Conservation (phyloP, 2,329 filamentous ascomycete genomes). For the Elsinoe ampelina region DNA sequence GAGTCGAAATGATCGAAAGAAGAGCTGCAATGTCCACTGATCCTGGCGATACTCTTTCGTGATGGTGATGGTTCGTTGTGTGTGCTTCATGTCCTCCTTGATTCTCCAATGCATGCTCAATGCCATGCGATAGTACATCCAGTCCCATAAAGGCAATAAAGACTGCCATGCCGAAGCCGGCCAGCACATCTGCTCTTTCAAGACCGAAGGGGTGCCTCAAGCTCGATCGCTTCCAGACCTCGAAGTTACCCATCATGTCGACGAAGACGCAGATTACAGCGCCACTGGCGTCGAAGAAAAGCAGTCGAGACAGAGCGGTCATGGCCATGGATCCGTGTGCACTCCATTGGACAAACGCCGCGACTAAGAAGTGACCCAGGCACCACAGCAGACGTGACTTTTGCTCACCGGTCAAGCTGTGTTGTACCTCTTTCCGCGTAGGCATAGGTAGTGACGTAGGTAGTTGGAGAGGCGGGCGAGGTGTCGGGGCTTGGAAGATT, state of each 20-base stretch:
- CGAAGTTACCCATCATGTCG: constrained; percentile 91
- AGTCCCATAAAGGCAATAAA: constrained; percentile 96
- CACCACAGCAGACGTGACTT: constrained; percentile 80
- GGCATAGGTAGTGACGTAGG: constrained; percentile 88
- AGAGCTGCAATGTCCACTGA: constrained; percentile 72
- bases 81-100: constrained; percentile 64
- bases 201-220: constrained; percentile 87
- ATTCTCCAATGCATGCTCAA: constrained; percentile 83
- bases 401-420: constrained; percentile 83
- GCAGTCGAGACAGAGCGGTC: constrained; percentile 83
- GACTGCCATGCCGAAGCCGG: constrained; percentile 91
- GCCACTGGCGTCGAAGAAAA: constrained; percentile 91
- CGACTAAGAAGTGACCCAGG: constrained; percentile 74
- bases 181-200: constrained; percentile 84
- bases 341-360: constrained; percentile 75
- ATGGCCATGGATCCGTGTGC: constrained; percentile 80
- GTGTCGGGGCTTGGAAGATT: constrained; percentile 88
- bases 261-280: constrained; percentile 86
- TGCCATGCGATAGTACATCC: constrained; percentile 85
- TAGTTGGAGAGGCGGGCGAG: constrained; percentile 73
- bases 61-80: constrained; percentile 29
- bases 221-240: constrained; percentile 89
- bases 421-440: constrained; percentile 76
- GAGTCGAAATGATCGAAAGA: constrained; percentile 70
- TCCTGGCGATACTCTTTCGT: constrained; percentile 61